Evolutionary conservation across 257 asterid species (phyloP), one percentile per base, ranked within the genome.

Genomic region (Solanum okadae): DNA sequence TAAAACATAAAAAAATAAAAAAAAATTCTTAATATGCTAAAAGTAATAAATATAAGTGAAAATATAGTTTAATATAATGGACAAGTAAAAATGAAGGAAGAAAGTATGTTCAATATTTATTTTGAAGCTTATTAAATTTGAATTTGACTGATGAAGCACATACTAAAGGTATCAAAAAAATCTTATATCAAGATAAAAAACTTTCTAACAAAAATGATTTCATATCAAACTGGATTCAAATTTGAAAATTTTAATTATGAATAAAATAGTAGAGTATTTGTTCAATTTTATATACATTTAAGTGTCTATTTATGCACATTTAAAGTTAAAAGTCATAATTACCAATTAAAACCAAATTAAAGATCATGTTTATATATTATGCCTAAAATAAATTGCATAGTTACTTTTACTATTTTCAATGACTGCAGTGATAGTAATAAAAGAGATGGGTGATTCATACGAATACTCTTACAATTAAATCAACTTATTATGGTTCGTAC

Each of bases 271-370:
- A 56, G n/a, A 56, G n/a, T 18, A 56, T 56, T 6, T 2, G 2
- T 44, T 44, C 52, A 44, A 44, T 11, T 44, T 44, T 44, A 44
- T 44, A 12, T 13, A 44, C 16, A 0, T 44, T 44, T 42, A 10
- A 42, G 49, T 44, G 52, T 44, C 5, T 44, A 44, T 4, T 44
- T 44, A 4, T 44, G 5, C 5, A 42, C 0, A 12, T 4, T 44
- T 6, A 44, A 44, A 44, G 0, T 44, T 44, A 4, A 44, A 44
- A 44, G 0, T 44, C 0, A 44, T 44, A 12, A 4, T 12, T 12
- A 44, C 0, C 16, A 44, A 44, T 44, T 12, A 1, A 44, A 44
- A 0, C 0, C 16, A 12, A 44, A 2, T 44, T 12, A 44, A 44
- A 6, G 2, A 0, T 42, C 2, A 42, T 11, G 0, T 11, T 11